A percentile compares a stretch with the other conserved stretches of the same genome.
Evolutionary conservation across 192 early-diverging fungal species (phyloP).

Genomic region (Coemansia sp.): DNA sequence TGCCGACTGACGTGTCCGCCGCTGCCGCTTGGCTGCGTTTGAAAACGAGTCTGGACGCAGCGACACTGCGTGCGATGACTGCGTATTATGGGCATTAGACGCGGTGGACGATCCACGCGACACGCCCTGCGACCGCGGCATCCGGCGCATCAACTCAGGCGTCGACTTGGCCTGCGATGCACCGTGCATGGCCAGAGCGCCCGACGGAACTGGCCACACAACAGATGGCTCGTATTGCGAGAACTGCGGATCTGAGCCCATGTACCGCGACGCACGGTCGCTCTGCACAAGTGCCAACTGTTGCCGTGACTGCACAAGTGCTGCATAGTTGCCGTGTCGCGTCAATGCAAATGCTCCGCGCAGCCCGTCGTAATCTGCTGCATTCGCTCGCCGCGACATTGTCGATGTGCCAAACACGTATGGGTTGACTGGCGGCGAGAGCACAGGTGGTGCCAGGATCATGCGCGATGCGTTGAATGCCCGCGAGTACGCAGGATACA

Average conservation of each 20-base stretch:
- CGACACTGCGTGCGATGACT: conserved; percentile 22
- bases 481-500: conserved; percentile 27
- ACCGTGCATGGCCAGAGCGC: background rate
- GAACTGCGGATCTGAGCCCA: conserved; percentile 43
- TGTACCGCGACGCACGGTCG: conserved; percentile 22
- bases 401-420: conserved; percentile 32
- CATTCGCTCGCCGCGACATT: background rate
- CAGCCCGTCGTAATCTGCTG: background rate
- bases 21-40: background rate
- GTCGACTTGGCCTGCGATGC: conserved; percentile 46
- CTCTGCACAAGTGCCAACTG: conserved; percentile 34
- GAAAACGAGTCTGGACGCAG: conserved; percentile 39
- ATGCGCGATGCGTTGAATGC: conserved; percentile 19
- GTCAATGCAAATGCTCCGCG: conserved; percentile 34
- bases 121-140: conserved; percentile 11
- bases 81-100: conserved; percentile 3
- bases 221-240: conserved; percentile 21
- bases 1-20: background rate
- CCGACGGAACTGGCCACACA: conserved; percentile 22
- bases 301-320: conserved; percentile 37
- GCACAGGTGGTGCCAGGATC: conserved; percentile 19
- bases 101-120: conserved; percentile 9
- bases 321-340: conserved; percentile 42
- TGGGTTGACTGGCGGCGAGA: conserved; percentile 31
- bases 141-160: conserved; percentile 40